Evolutionary conservation across 2,329 filamentous ascomycete genomes (phyloP).

Genomic region (Tolypocladium cylindrosporum): DNA sequence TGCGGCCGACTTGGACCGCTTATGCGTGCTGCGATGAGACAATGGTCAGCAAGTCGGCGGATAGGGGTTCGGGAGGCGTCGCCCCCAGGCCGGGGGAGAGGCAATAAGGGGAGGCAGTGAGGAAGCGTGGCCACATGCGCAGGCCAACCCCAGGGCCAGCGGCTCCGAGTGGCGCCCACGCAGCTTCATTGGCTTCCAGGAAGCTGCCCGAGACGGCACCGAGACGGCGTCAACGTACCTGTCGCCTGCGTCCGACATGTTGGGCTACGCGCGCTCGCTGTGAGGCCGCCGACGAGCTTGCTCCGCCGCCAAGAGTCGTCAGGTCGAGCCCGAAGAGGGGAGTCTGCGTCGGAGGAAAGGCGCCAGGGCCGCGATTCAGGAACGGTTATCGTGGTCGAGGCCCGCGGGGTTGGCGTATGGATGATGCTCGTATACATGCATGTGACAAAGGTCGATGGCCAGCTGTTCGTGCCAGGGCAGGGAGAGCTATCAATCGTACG

Average conservation of each 20-base stretch:
- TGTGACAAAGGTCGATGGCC: not conserved
- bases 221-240: conserved; percentile 11
- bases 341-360: not conserved
- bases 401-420: not conserved
- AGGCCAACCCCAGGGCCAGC: not conserved
- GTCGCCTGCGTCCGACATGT: conserved; percentile 21
- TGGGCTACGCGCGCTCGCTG: conserved; percentile 4
- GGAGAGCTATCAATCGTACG: not conserved
- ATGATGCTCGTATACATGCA: not conserved
- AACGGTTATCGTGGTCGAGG: not conserved
- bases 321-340: not conserved
- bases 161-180: not conserved
- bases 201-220: not conserved
- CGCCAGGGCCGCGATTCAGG: not conserved
- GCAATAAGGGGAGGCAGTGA: not conserved
- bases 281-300: not conserved
- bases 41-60: not conserved
- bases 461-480: not conserved
- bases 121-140: no score
- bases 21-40: conserved; percentile 24
- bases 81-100: not conserved
- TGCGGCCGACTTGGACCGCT: conserved; percentile 43
- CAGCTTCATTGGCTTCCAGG: not conserved
- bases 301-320: not conserved
- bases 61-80: not conserved